Conservation (phyloP, 169 alveolate species). For the Cryptosporidium tyzzeri region DNA sequence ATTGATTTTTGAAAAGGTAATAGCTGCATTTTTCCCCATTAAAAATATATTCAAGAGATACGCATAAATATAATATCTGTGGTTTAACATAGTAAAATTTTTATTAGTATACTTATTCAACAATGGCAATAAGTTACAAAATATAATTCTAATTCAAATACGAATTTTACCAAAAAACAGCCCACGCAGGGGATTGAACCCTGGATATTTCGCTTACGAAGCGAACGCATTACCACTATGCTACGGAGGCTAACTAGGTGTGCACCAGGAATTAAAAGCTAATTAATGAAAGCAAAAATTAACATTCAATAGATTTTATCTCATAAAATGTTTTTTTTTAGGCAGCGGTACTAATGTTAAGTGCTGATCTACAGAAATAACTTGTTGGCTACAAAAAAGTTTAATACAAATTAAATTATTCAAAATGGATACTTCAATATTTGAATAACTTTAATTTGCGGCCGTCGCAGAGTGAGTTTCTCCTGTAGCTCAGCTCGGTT, state of each 20-base stretch:
- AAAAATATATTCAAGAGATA: too few species aligned
- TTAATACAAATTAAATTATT: too few species aligned
- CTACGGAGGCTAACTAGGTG: slow-evolving; percentile 85
- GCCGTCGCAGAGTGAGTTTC: not conserved
- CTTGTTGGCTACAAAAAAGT: not conserved
- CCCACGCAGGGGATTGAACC: slow-evolving; percentile 94
- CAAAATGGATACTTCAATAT: not conserved
- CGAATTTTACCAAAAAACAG: slow-evolving; percentile 62
- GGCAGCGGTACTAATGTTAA: not conserved
- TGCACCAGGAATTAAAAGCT: not conserved
- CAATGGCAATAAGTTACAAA: not conserved
- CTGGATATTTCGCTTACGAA: slow-evolving; percentile 93
- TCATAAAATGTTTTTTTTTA: too few species aligned
- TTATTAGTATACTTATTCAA: too few species aligned
- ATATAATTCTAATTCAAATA: not conserved
- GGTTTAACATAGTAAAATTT: not conserved
- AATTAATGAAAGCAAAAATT: not conserved
- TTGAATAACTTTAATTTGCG: not conserved
- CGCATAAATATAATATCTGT: too few species aligned
- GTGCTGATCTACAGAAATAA: not conserved
- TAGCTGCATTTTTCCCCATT: not conserved
- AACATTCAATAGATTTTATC: not conserved
- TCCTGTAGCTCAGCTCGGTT: slow-evolving; percentile 86
- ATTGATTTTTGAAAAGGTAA: slow-evolving; percentile 58
- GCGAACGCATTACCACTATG: slow-evolving; percentile 93